Evolutionary conservation across 225 moss, liverwort and hornwort genomes (phyloP).

Genomic region (Pseudisothecium myosuroides): DNA sequence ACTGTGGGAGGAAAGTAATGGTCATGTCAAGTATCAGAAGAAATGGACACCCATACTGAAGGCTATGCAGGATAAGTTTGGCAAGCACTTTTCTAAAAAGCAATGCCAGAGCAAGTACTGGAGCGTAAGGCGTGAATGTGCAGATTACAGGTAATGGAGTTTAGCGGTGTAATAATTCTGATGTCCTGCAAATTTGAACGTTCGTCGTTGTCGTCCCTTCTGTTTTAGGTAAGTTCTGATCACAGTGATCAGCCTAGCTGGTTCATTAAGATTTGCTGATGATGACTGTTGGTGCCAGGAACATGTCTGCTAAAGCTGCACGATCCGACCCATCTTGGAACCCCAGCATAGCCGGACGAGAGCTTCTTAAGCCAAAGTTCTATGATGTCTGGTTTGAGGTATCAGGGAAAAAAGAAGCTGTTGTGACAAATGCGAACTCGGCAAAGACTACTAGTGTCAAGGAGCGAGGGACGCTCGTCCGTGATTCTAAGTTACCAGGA

Average conservation of each 20-base stretch:
- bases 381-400: slow-evolving; percentile 66
- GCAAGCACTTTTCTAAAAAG: slow-evolving; percentile 60
- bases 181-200: not conserved
- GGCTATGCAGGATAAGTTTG: slow-evolving; percentile 60
- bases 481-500: slow-evolving; percentile 14
- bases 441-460: slow-evolving; percentile 6
- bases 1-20: slow-evolving; percentile 50
- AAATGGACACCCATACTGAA: slow-evolving; percentile 63
- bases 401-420: slow-evolving; percentile 36
- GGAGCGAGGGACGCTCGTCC: not conserved
- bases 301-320: slow-evolving; percentile 54
- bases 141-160: slow-evolving; percentile 45
- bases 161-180: not conserved
- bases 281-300: slow-evolving; percentile 9
- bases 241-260: not conserved
- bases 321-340: slow-evolving; percentile 60
- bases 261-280: not conserved
- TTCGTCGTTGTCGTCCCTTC: not conserved
- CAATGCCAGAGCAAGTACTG: slow-evolving; percentile 71
- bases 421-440: not conserved
- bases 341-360: slow-evolving; percentile 58
- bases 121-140: slow-evolving; percentile 60
- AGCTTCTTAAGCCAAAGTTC: slow-evolving; percentile 59
- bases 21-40: slow-evolving; percentile 63
- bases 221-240: not conserved